A percentile compares a stretch with the other conserved stretches of the same genome.
Conservation (phyloP, 1,284 basidiomycete genomes). For the Vanrija sp. region DNA sequence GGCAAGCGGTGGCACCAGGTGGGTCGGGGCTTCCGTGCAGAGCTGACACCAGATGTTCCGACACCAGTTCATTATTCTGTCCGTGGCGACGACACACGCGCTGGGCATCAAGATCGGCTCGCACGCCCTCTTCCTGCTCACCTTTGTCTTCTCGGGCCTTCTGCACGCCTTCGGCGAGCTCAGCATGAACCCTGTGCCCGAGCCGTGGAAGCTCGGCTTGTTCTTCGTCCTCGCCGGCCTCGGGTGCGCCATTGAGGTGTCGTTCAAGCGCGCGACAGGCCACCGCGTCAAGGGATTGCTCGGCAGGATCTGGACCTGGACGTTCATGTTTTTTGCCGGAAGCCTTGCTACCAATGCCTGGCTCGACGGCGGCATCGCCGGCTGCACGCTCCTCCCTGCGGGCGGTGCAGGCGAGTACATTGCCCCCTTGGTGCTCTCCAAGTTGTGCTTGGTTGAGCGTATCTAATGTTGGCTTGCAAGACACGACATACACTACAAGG, state of each 20-base stretch:
- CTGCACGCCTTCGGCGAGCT: conserved; percentile 43
- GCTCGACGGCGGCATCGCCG: conserved; percentile 27
- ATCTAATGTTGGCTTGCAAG: background rate
- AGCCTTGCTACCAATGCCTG: conserved; percentile 29
- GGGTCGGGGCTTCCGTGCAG: conserved; percentile 9
- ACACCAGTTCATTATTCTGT: conserved; percentile 43
- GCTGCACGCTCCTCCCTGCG: background rate
- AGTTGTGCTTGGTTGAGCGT: background rate
- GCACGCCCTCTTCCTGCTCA: conserved; percentile 26
- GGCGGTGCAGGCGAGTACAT: background rate
- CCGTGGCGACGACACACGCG: conserved; percentile 21
- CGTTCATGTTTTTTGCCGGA: conserved; percentile 24
- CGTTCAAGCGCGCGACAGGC: conserved; percentile 21
- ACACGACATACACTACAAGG: too few relatives aligned
- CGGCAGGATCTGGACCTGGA: conserved; percentile 43
- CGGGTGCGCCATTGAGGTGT: conserved; percentile 23
- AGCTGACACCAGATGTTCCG: conserved; percentile 8
- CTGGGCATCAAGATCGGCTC: conserved; percentile 23
- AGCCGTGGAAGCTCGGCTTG: conserved; percentile 22
- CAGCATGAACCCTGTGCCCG: conserved; percentile 35
- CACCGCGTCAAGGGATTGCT: conserved; percentile 31
- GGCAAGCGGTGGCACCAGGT: conserved; percentile 49
- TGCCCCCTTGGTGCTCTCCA: background rate
- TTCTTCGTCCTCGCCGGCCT: conserved; percentile 40
- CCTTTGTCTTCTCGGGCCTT: conserved; percentile 39